phyloP scores from a whole-genome alignment of 192 early-diverging fungal species.

The Phlyctochytrium arcticum region DNA sequence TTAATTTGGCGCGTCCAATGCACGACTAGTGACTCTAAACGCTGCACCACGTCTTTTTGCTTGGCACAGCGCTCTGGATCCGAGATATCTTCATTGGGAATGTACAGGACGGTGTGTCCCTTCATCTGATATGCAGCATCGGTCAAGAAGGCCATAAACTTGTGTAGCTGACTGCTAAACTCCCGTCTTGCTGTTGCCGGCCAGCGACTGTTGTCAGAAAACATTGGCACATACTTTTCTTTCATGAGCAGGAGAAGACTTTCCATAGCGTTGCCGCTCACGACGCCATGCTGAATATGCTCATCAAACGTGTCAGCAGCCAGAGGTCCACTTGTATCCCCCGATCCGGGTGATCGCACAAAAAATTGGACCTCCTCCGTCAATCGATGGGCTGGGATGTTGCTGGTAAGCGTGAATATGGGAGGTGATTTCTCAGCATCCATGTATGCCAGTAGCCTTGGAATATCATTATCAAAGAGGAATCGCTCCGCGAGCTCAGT shows the following conservation, averaged over 20 bases:
- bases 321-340: background rate
- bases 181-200: slow-evolving; percentile 60
- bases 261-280: slow-evolving; percentile 45
- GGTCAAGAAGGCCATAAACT: slow-evolving; percentile 61
- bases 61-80: slow-evolving; percentile 38
- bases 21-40: slow-evolving; percentile 52
- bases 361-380: no score
- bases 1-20: slow-evolving; percentile 68
- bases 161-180: slow-evolving; percentile 55
- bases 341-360: no score
- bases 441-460: slow-evolving; percentile 18
- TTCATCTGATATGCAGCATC: slow-evolving; percentile 57
- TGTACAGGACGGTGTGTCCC: slow-evolving; percentile 61
- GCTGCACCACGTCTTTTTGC: slow-evolving; percentile 54
- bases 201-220: slow-evolving; percentile 56
- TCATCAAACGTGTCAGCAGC: slow-evolving; percentile 43
- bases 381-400: no score
- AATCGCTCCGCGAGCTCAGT: background rate
- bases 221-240: slow-evolving; percentile 57
- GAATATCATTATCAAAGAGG: background rate
- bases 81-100: slow-evolving; percentile 46
- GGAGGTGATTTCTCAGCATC: no score
- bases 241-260: slow-evolving; percentile 53
- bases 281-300: slow-evolving; percentile 50
- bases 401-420: no score